phyloP scores from a whole-genome alignment of 306 rosid species.

The Mimosa pudica region DNA sequence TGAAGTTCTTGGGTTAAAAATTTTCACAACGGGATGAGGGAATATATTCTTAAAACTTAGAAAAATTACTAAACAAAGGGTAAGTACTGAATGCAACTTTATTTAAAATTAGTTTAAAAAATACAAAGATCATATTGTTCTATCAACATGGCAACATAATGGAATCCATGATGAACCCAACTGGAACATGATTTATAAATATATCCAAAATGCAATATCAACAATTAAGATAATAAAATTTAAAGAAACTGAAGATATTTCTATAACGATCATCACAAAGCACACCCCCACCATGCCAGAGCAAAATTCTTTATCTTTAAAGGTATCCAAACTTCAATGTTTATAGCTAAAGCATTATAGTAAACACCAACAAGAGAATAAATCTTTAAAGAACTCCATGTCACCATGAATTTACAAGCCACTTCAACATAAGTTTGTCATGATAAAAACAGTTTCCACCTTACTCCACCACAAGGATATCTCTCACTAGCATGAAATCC shows the following conservation, averaged over 20 bases:
- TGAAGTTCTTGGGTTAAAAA: not conserved
- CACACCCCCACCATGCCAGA: not conserved
- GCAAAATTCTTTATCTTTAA: not conserved
- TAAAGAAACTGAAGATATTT: not conserved
- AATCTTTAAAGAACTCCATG: not conserved
- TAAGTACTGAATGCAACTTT: not conserved
- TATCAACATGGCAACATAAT: not conserved
- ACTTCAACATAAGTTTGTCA: not conserved
- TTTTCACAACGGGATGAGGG: not conserved
- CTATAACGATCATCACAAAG: not conserved
- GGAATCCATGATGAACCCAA: not conserved
- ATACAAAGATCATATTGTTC: not conserved
- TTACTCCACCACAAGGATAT: not conserved
- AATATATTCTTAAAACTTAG: not conserved
- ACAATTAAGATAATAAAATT: not conserved
- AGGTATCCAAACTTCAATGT: not conserved
- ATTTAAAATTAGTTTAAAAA: not conserved
- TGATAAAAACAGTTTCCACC: not conserved
- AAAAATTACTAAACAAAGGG: not conserved
- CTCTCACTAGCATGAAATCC: conserved; percentile 6
- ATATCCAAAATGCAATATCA: not conserved
- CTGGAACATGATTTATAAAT: not conserved
- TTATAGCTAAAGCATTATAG: not conserved
- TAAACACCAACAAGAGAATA: not conserved
- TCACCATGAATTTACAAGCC: not conserved